Conservation (phyloP, 2,329 filamentous ascomycete species). For the Aspergillus fischeri region DNA sequence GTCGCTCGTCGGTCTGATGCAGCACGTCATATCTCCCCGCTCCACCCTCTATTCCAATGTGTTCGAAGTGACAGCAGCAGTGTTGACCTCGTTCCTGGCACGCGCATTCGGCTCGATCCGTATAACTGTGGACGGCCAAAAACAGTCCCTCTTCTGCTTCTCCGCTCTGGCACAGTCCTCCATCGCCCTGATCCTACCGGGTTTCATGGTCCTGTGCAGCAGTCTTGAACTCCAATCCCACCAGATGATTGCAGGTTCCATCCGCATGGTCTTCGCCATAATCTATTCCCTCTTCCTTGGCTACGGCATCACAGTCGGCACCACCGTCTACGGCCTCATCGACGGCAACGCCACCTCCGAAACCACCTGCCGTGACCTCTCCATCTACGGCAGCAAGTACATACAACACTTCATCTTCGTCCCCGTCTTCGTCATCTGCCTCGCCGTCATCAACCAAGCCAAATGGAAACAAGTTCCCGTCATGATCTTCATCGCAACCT, state of each 20-base stretch:
- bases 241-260: conserved; percentile 62
- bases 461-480: conserved; percentile 72
- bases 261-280: conserved; percentile 66
- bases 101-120: conserved; percentile 63
- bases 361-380: conserved; percentile 39
- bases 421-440: conserved; percentile 64
- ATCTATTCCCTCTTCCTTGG: conserved; percentile 66
- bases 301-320: conserved; percentile 64
- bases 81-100: conserved; percentile 63
- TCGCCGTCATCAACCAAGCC: conserved; percentile 74
- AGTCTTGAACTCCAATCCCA: conserved; percentile 62
- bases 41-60: conserved; percentile 64
- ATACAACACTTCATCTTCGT: conserved; percentile 65
- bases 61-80: conserved; percentile 59
- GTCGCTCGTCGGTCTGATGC: conserved; percentile 66
- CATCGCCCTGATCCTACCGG: conserved; percentile 65
- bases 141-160: conserved; percentile 58
- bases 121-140: conserved; percentile 24
- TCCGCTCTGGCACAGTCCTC: conserved; percentile 64
- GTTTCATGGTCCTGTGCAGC: conserved; percentile 56
- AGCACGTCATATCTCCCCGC: conserved; percentile 68
- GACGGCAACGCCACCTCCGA: conserved; percentile 48
- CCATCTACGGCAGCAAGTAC: conserved; percentile 28
- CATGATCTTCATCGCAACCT: conserved; percentile 69
- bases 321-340: conserved; percentile 56